phyloP scores from a whole-genome alignment of 805 yeast genomes.

The Yarrowia sp. region DNA sequence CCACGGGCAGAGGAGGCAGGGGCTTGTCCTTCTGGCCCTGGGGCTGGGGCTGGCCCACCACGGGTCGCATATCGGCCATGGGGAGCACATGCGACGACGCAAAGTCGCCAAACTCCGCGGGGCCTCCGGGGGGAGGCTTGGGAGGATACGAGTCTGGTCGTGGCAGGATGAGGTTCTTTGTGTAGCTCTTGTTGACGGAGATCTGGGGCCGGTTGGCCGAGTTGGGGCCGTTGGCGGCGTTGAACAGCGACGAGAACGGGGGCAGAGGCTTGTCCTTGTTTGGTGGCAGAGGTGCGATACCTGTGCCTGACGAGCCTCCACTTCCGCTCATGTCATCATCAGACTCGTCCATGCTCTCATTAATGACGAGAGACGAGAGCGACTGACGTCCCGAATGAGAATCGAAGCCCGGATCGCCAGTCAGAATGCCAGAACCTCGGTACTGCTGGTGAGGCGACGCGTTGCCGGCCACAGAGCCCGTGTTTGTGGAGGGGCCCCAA shows the following conservation, averaged over 20 bases:
- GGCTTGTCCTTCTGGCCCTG: constrained; percentile 43
- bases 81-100: constrained; percentile 41
- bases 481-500: constrained; percentile 47
- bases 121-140: constrained; percentile 16
- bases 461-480: constrained; percentile 17
- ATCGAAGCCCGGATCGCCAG: constrained; percentile 42
- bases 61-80: constrained; percentile 45
- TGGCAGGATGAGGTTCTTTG: constrained; percentile 46
- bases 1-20: constrained; percentile 46
- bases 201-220: constrained; percentile 44
- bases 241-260: constrained; percentile 19
- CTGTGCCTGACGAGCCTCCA: constrained; percentile 13
- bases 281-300: constrained; percentile 3
- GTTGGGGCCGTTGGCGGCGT: constrained; percentile 1
- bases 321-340: constrained; percentile 30
- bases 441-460: constrained; percentile 29
- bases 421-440: constrained; percentile 42
- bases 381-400: constrained; percentile 44
- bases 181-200: constrained; percentile 46
- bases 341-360: constrained; percentile 37
- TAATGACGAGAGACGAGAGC: constrained; percentile 43
- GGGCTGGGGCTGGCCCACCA: constrained; percentile 32
- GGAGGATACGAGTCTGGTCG: constrained; percentile 47
- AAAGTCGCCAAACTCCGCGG: constrained; percentile 40
- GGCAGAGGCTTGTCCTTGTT: constrained; percentile 35